A percentile compares a stretch with the other conserved stretches of the same genome.
Conservation (phyloP, 306 rosid species). For the Comarum palustre region DNA sequence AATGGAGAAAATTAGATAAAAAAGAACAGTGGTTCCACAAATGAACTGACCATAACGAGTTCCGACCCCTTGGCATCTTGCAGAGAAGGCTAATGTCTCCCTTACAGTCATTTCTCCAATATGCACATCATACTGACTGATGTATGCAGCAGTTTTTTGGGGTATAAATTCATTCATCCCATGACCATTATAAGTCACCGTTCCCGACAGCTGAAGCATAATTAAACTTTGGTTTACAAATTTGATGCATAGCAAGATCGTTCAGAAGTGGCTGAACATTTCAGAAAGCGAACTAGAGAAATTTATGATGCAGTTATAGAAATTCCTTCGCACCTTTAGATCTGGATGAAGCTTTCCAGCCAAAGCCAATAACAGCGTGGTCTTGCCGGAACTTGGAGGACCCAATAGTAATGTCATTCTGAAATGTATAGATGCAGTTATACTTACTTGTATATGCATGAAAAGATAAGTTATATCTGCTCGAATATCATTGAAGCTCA, state of each 20-base stretch:
- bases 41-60: slow-evolving; percentile 26
- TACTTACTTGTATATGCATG: too few relatives aligned
- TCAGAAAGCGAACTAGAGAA: too few relatives aligned
- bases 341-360: slow-evolving; percentile 21
- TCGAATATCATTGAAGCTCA: too few relatives aligned
- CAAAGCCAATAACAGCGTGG: slow-evolving; percentile 21
- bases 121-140: slow-evolving; percentile 25
- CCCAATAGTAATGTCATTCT: slow-evolving; percentile 28
- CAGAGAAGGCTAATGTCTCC: slow-evolving; percentile 23
- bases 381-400: slow-evolving; percentile 28
- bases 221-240: too few relatives aligned
- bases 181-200: slow-evolving; percentile 28
- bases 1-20: too few relatives aligned
- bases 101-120: slow-evolving; percentile 23
- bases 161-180: slow-evolving; percentile 27
- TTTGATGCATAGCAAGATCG: too few relatives aligned
- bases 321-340: too few relatives aligned
- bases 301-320: too few relatives aligned
- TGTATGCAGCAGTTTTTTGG: slow-evolving; percentile 15
- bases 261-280: too few relatives aligned
- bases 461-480: too few relatives aligned
- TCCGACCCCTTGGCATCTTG: slow-evolving; percentile 33
- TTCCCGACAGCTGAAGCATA: slow-evolving; percentile 24
- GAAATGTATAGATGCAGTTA: too few relatives aligned
- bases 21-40: too few relatives aligned